Evolutionary conservation across 1,284 basidiomycete genomes (phyloP).

Genomic region (Apiotrichum domesticum): DNA sequence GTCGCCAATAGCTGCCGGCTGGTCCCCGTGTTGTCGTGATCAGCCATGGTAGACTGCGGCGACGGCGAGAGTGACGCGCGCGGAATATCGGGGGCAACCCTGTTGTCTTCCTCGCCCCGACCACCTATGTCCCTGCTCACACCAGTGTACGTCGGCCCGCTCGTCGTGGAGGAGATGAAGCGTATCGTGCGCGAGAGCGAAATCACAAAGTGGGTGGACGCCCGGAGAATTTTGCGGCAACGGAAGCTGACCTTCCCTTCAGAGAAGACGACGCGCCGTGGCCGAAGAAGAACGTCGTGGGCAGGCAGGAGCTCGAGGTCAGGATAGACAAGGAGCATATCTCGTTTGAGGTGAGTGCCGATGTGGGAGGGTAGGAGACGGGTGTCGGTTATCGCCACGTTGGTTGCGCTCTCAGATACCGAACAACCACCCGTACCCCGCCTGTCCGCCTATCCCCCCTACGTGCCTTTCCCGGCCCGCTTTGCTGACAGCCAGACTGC

Average conservation of each 20-base stretch:
- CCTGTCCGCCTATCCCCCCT: too few species aligned
- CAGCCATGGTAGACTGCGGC: too few species aligned
- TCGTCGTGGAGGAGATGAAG: conserved; percentile 89
- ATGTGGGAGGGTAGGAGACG: neutral
- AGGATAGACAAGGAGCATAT: conserved; percentile 92
- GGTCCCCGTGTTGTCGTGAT: too few species aligned
- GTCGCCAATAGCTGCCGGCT: neutral
- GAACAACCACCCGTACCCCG: too few species aligned
- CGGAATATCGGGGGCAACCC: too few species aligned
- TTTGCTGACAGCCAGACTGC: conserved; percentile 63
- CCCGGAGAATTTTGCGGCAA: too few species aligned
- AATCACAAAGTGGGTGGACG: conserved; percentile 71
- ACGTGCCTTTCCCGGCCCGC: too few species aligned
- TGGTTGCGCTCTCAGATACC: too few species aligned
- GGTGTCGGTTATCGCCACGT: too few species aligned
- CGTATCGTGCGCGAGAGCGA: conserved; percentile 91
- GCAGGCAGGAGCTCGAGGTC: conserved; percentile 95
- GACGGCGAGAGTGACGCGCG: too few species aligned
- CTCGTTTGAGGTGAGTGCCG: conserved; percentile 76
- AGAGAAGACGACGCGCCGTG: conserved; percentile 97
- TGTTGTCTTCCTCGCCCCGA: neutral
- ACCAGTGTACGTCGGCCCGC: conserved; percentile 86
- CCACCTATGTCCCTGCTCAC: conserved; percentile 1
- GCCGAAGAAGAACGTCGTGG: conserved; percentile 98
- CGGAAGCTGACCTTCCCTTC: conserved; percentile 12